Evolutionary conservation across 2,329 filamentous ascomycete species (phyloP), one percentile per base, ranked within the genome.

Genomic region (Colletotrichum australisinense): DNA sequence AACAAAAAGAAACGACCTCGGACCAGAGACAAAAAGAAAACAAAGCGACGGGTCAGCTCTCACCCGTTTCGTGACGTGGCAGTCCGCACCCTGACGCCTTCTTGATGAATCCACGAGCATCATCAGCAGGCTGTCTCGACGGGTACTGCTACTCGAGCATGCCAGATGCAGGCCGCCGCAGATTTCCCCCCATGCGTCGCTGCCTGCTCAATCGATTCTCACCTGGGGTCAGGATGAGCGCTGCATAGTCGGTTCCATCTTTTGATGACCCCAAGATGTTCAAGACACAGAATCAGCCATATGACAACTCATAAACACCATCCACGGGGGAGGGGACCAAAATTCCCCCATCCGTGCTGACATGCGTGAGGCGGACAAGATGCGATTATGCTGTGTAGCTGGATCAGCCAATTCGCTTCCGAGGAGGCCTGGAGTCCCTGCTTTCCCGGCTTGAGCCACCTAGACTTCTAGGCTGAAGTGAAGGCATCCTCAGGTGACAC

Each of bases 11-110:
- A 59, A 57, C 52, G 5, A 52, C n/a, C 38, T 49, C 14, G 26
- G 30, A 70, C 67, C 42, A 46, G 38, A 46, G 35, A 28, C 7
- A 2, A 9, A 46, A 35, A 42, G 26, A 38, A 52, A 70, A n/a
- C n/a, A 26, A 73, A 59, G 53, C 70, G 67, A 73, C 60, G 67
- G 70, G 60, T 73, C 70, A 70, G 65, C 64, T 73, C 70, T 73
- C 70, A 73, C 60, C 67, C 38, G 16, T 55, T 60, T 60, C n/a
- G 67, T 73, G 70, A 73, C 70, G 70, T 73, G 67, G 70, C 70
- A 70, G 55, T 49, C 42, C 42, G 35, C 67, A 60, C 42, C 67
- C 69, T 60, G 64, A 59, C 66, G 67, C 49, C 63, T 42, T 60
- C 46, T 56, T 56, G 42, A 35, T 53, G 46, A 62, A 56, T 12